A percentile compares a stretch with the other conserved stretches of the same genome.
Conservation (phyloP, 2,329 filamentous ascomycete species). For the Hirsutella rhossiliensis region DNA sequence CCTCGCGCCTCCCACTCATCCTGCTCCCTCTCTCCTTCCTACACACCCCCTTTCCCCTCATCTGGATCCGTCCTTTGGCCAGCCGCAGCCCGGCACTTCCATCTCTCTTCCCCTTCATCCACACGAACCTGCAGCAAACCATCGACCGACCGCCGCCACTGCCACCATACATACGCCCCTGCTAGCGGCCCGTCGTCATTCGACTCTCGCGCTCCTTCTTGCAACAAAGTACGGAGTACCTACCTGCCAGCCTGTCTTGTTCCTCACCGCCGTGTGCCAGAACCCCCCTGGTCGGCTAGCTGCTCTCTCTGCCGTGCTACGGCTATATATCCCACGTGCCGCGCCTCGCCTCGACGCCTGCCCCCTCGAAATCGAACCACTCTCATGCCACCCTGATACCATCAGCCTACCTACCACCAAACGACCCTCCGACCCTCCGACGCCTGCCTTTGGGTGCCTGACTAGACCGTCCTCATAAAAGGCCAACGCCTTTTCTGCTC, state of each 20-base stretch:
- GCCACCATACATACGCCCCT: background rate
- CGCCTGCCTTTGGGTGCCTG: too few species aligned
- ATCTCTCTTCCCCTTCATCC: background rate
- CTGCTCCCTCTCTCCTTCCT: background rate
- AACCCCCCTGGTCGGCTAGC: background rate
- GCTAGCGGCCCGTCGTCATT: too few species aligned
- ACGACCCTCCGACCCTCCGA: too few species aligned
- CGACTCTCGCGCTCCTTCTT: too few species aligned
- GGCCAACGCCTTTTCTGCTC: too few species aligned
- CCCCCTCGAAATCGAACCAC: constrained; percentile 13
- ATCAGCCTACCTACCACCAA: background rate
- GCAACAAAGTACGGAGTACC: too few species aligned
- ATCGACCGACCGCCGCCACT: background rate
- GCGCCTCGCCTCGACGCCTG: constrained; percentile 3
- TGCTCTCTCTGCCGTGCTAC: background rate
- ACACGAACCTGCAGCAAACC: background rate
- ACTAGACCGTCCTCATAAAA: too few species aligned
- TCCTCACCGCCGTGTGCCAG: too few species aligned
- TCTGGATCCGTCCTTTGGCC: background rate
- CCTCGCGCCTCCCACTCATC: background rate
- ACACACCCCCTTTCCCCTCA: background rate
- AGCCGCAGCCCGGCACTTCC: background rate
- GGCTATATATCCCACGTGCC: constrained; percentile 11
- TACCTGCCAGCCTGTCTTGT: too few species aligned
- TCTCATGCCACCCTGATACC: constrained; percentile 12